These are phyloP conservation scores for Bombardia bombarda DNA, from an alignment of 495 filamentous ascomycete species.

Conservation along the genomic window DNA sequence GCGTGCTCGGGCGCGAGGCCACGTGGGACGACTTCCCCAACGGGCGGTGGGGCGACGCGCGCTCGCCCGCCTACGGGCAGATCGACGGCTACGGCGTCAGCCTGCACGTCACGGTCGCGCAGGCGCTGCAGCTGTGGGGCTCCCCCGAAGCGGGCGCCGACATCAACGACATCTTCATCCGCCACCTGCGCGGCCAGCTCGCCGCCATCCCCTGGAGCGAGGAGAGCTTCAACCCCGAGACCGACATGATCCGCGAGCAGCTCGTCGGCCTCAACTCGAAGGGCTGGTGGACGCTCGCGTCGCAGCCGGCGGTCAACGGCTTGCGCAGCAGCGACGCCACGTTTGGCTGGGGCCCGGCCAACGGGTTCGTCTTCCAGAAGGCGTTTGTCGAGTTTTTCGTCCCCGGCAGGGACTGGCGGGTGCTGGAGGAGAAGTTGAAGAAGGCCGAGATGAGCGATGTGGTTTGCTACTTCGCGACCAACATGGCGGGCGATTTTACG, in stretches of 20 bases:
- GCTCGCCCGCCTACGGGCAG: conserved; percentile 85
- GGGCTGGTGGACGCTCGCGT: conserved; percentile 94
- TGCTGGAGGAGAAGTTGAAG: conserved; percentile 53
- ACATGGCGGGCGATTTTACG: conserved; percentile 60
- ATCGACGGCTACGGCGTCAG: conserved; percentile 93
- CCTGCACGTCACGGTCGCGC: conserved; percentile 68
- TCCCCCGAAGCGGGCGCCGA: conserved; percentile 58
- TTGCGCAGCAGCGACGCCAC: conserved; percentile 63
- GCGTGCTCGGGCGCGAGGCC: conserved; percentile 84
- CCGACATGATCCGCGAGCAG: conserved; percentile 62
- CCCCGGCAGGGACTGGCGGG: conserved; percentile 58
- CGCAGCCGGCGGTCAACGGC: conserved; percentile 92
- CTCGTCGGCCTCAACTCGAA: conserved; percentile 69
- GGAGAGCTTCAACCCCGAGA: conserved; percentile 79
- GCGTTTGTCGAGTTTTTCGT: conserved; percentile 96
- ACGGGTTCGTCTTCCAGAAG: conserved; percentile 97
- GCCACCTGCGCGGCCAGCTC: conserved; percentile 68
- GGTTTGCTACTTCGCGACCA: conserved; percentile 80
- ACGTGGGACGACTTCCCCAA: conserved; percentile 99
- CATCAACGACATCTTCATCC: conserved; percentile 70
- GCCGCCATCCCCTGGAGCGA: conserved; percentile 88
- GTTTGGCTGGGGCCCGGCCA: conserved; percentile 89
- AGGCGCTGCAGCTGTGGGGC: conserved; percentile 79
- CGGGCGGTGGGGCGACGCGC: conserved; percentile 90
- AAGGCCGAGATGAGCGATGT: conserved; percentile 46